Evolutionary conservation across 2,329 filamentous ascomycete species (phyloP).

Genomic region (Fonsecaea pugnacius): DNA sequence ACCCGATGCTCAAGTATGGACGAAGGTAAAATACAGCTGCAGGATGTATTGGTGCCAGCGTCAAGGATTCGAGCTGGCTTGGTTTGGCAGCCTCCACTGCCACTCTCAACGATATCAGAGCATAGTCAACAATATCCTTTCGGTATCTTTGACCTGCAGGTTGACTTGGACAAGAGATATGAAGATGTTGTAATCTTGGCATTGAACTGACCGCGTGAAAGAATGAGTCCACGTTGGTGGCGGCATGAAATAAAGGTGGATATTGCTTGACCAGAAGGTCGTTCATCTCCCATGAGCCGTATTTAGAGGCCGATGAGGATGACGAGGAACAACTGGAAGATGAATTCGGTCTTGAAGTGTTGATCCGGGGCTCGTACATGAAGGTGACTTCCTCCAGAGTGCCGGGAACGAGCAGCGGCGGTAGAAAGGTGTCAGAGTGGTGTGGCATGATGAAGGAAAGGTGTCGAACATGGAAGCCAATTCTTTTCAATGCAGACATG

Average conservation of each 20-base stretch:
- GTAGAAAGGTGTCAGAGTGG: slow-evolving; percentile 76
- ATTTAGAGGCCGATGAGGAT: slow-evolving; percentile 67
- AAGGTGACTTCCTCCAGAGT: slow-evolving; percentile 80
- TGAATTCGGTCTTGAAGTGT: slow-evolving; percentile 62
- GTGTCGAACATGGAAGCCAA: slow-evolving; percentile 78
- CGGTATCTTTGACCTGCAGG: slow-evolving; percentile 71
- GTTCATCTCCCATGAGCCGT: slow-evolving; percentile 77
- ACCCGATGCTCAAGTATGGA: slow-evolving; percentile 73
- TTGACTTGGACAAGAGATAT: slow-evolving; percentile 76
- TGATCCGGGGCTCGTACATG: slow-evolving; percentile 75
- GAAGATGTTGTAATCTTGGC: slow-evolving; percentile 72
- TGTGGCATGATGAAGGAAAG: slow-evolving; percentile 79
- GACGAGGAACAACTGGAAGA: slow-evolving; percentile 43
- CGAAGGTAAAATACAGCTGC: slow-evolving; percentile 77
- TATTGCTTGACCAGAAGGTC: slow-evolving; percentile 85
- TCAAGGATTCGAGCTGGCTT: slow-evolving; percentile 68
- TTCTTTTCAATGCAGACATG: slow-evolving; percentile 73
- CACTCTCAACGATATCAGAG: slow-evolving; percentile 82
- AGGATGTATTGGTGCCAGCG: slow-evolving; percentile 74
- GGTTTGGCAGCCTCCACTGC: slow-evolving; percentile 76
- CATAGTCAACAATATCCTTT: slow-evolving; percentile 81
- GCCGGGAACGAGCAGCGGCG: slow-evolving; percentile 77
- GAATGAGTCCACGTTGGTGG: slow-evolving; percentile 84
- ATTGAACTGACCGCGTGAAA: slow-evolving; percentile 73
- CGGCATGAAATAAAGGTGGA: slow-evolving; percentile 84